These are phyloP conservation scores for Candida coleopterorum DNA, from an alignment of 805 yeast genomes.

Conservation along the genomic window DNA sequence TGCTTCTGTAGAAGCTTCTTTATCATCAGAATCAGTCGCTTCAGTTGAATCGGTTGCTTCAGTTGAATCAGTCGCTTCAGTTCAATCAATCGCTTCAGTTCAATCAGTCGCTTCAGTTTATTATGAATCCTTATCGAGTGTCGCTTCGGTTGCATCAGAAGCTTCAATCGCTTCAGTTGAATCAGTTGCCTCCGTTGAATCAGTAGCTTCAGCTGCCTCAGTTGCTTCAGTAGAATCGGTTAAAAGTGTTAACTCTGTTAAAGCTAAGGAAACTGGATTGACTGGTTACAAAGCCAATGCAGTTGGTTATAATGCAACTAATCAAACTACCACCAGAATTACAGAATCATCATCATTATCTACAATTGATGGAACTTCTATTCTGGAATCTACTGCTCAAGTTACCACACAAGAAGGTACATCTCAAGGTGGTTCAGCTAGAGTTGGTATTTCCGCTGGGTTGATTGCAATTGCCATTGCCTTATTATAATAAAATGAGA, in stretches of 20 bases:
- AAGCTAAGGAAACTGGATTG: constrained; percentile 9
- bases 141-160: constrained; percentile 13
- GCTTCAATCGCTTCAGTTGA: constrained; percentile 11
- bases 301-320: constrained; percentile 8
- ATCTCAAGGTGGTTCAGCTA: constrained; percentile 6
- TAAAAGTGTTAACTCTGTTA: constrained; percentile 10
- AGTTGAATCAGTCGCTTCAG: constrained; percentile 10
- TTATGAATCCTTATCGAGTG: not conserved
- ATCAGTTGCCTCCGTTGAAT: constrained; percentile 11
- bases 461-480: constrained; percentile 23
- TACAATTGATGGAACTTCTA: not conserved
- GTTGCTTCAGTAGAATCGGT: constrained; percentile 6
- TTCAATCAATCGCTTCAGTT: constrained; percentile 8
- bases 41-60: constrained; percentile 14
- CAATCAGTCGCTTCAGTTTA: constrained; percentile 16
- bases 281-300: constrained; percentile 9
- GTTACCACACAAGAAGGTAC: not conserved
- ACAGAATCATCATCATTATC: constrained; percentile 4
- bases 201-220: constrained; percentile 10
- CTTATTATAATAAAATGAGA: constrained; percentile 8
- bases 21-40: constrained; percentile 10
- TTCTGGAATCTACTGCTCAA: no score
- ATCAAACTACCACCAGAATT: constrained; percentile 7
- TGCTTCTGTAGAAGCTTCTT: constrained; percentile 11
- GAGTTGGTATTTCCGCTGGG: constrained; percentile 15